Evolutionary conservation across 495 filamentous ascomycete genomes (phyloP).

Genomic region (Patellaria atrata): DNA sequence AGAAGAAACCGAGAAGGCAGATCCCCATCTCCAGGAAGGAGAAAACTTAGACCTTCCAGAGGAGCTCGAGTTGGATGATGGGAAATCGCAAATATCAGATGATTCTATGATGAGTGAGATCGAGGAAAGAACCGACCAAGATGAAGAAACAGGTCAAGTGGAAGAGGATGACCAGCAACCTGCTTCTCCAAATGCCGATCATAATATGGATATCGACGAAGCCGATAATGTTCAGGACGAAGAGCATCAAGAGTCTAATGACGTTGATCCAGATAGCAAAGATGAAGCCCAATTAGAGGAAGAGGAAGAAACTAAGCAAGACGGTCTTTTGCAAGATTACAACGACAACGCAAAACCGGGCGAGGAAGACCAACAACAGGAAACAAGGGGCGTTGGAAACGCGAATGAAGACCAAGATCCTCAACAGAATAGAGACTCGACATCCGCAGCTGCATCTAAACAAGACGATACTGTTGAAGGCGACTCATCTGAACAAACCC

Average conservation of each 20-base stretch:
- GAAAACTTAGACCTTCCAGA: constrained; percentile 51
- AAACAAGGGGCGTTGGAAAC: constrained; percentile 18
- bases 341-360: constrained; percentile 40
- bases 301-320: constrained; percentile 8
- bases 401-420: constrained; percentile 16
- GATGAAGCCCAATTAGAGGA: constrained; percentile 14
- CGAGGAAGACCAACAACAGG: constrained; percentile 28
- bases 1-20: constrained; percentile 47
- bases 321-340: too few relatives aligned
- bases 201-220: constrained; percentile 54
- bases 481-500: constrained; percentile 15
- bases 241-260: constrained; percentile 26
- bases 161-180: too few relatives aligned
- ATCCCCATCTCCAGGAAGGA: constrained; percentile 60
- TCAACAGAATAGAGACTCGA: constrained; percentile 13
- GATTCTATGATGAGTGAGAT: constrained; percentile 11
- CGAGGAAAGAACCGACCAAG: too few relatives aligned
- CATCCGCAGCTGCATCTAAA: constrained; percentile 15
- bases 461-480: constrained; percentile 16
- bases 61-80: constrained; percentile 53
- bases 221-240: constrained; percentile 26
- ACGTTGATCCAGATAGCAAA: constrained; percentile 19
- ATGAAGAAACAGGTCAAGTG: neutral
- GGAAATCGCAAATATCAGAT: constrained; percentile 21
- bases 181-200: too few relatives aligned